Evolutionary conservation across 169 alveolate genomes (phyloP).

Genomic region (Eimeria necatrix): DNA sequence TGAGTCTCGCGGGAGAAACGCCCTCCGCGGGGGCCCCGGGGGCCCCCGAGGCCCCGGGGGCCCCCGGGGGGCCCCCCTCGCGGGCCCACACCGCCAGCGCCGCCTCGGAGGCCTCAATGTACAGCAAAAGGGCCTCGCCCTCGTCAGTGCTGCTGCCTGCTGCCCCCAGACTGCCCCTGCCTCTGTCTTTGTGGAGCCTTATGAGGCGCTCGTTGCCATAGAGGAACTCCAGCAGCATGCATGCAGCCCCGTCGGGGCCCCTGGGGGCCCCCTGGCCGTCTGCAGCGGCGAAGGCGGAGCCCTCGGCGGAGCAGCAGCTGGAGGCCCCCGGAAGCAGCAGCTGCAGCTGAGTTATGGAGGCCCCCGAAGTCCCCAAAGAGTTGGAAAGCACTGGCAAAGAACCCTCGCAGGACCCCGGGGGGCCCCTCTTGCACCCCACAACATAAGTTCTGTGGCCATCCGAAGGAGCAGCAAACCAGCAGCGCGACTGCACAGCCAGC

Average conservation of each 20-base stretch:
- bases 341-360: constrained; percentile 38
- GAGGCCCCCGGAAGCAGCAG: constrained; percentile 2
- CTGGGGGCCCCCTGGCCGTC: not conserved
- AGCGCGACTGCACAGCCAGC: constrained; percentile 23
- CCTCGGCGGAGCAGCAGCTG: not conserved
- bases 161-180: not conserved
- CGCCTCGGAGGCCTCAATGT: not conserved
- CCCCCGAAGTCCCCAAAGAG: not conserved
- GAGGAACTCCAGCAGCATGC: constrained; percentile 36
- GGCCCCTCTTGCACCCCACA: not conserved
- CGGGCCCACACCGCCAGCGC: not conserved
- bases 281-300: too few species aligned
- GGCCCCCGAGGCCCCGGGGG: constrained; percentile 16
- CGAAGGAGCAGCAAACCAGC: not conserved
- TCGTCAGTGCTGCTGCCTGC: not conserved
- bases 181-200: not conserved
- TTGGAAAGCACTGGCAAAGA: not conserved
- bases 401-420: not conserved
- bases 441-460: not conserved
- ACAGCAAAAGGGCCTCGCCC: not conserved
- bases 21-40: not conserved
- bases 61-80: too few species aligned
- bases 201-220: constrained; percentile 49
- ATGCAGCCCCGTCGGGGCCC: not conserved
- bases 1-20: not conserved